Conservation (phyloP, 139 green algal species). For the Tetradesmus lagerheimii region DNA sequence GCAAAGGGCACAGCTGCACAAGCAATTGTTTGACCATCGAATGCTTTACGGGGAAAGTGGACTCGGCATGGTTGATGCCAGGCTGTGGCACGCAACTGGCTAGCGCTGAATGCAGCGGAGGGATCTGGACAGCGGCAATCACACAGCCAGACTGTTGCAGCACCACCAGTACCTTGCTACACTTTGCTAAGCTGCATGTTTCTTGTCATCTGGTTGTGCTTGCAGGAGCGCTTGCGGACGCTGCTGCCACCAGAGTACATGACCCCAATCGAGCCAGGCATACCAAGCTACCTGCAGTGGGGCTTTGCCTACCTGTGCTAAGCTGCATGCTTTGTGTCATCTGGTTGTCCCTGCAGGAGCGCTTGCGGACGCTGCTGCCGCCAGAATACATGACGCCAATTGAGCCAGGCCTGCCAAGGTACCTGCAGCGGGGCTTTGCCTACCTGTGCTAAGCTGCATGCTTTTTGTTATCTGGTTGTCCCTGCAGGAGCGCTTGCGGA, state of each 20-base stretch:
- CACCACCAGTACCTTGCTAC: too few species aligned
- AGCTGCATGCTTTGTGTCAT: too few species aligned
- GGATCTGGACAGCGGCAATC: too few species aligned
- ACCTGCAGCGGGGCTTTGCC: conserved; percentile 37
- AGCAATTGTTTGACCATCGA: too few species aligned
- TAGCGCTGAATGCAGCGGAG: too few species aligned
- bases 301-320: conserved; percentile 14
- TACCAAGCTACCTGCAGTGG: conserved; percentile 38
- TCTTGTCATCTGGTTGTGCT: neutral
- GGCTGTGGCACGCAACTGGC: too few species aligned
- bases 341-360: conserved; percentile 19
- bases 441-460: neutral
- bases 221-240: conserved; percentile 15
- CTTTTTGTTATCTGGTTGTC: too few species aligned
- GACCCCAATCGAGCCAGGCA: neutral
- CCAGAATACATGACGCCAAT: neutral
- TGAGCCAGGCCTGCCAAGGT: conserved; percentile 7
- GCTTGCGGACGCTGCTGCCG: conserved; percentile 4
- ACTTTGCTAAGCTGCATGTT: too few species aligned
- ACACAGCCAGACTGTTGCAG: too few species aligned
- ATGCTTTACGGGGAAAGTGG: too few species aligned
- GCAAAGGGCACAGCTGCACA: too few species aligned
- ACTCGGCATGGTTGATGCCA: too few species aligned
- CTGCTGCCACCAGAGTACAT: conserved; percentile 1
- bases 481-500: conserved; percentile 19